These are phyloP conservation scores for Xylaria nigripes DNA, from an alignment of 495 filamentous ascomycete species.

Conservation along the genomic window DNA sequence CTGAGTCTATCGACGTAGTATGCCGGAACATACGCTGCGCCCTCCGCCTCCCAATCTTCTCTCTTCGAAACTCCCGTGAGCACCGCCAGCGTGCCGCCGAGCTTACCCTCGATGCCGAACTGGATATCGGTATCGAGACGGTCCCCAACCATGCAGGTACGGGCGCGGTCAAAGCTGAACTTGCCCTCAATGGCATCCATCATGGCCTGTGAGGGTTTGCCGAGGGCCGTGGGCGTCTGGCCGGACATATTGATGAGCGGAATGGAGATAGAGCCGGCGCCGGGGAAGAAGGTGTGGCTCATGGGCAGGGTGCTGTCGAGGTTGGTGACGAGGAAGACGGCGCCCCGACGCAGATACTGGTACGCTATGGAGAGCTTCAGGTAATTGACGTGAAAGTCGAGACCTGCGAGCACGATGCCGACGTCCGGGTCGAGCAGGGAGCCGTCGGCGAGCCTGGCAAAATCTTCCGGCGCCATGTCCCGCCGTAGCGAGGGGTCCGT, in stretches of 20 bases:
- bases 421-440: constrained; percentile 77
- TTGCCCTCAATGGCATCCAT: constrained; percentile 98
- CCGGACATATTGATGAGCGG: constrained; percentile 69
- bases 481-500: constrained; percentile 73
- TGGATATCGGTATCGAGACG: constrained; percentile 90
- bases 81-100: constrained; percentile 87
- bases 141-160: constrained; percentile 95
- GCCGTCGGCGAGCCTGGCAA: constrained; percentile 63
- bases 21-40: constrained; percentile 53
- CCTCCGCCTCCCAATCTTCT: constrained; percentile 65
- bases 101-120: constrained; percentile 82
- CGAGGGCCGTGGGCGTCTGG: constrained; percentile 63
- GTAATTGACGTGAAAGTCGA: constrained; percentile 93
- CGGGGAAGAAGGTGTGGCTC: constrained; percentile 75
- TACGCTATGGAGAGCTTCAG: constrained; percentile 76
- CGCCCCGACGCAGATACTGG: constrained; percentile 76
- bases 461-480: constrained; percentile 72
- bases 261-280: constrained; percentile 75
- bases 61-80: constrained; percentile 82
- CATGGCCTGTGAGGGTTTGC: constrained; percentile 97
- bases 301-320: constrained; percentile 78
- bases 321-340: constrained; percentile 92
- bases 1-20: constrained; percentile 77
- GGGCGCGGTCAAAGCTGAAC: constrained; percentile 74
- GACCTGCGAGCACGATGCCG: constrained; percentile 75